A percentile compares a stretch with the other conserved stretches of the same genome.
Conservation (phyloP, 352 stramenopile genomes). For the Phytophthora syringae region DNA sequence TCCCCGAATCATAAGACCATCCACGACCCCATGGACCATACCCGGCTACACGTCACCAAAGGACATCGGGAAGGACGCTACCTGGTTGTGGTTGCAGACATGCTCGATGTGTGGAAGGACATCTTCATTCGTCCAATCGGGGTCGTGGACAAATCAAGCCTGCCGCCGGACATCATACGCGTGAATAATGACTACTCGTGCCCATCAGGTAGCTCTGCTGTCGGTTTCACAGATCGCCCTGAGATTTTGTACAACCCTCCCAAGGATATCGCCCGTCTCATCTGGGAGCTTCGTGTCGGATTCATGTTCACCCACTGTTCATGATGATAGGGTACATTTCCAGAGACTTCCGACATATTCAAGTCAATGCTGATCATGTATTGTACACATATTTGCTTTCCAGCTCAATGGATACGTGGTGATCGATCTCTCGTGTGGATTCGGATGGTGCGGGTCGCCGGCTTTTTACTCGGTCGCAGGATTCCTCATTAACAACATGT, state of each 20-base stretch:
- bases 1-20: neutral
- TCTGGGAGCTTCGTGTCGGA: neutral
- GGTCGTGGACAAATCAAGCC: neutral
- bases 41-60: constrained; percentile 1
- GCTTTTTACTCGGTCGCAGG: neutral
- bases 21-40: neutral
- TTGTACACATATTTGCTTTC: constrained; percentile 1
- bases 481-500: neutral
- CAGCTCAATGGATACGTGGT: neutral
- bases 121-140: constrained; percentile 8
- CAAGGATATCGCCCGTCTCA: neutral
- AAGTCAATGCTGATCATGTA: neutral
- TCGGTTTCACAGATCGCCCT: constrained; percentile 6
- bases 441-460: no score
- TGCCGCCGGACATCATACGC: neutral
- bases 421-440: neutral
- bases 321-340: constrained; percentile 3
- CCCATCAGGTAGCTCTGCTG: neutral
- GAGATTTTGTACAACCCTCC: neutral
- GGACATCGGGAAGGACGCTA: constrained; percentile 3
- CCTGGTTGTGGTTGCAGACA: neutral
- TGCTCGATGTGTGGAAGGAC: neutral
- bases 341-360: neutral
- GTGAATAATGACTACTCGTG: constrained; percentile 3
- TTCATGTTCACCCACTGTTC: neutral